Evolutionary conservation across 305 asterid species (phyloP), one percentile per base, ranked within the genome.

Genomic region (Petunia hybrid): DNA sequence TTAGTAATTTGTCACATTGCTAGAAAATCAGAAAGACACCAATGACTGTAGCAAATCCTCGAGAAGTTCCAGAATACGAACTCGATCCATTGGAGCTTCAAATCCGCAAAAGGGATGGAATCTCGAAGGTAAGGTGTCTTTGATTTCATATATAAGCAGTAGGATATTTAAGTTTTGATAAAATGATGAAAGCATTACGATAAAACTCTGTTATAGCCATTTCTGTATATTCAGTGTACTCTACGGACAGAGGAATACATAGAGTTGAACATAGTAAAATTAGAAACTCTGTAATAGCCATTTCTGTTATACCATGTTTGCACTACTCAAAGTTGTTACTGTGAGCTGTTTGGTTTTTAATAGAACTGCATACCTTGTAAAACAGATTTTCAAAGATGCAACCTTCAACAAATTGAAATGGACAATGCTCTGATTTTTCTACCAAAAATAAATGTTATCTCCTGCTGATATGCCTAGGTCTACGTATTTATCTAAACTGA

Each of bases 1-100:
- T 88, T 83, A 82, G 48, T 88, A 22, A 51, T 84, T 22, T 75
- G 61, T 77, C 82, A 22, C 83, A 40, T 86, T 86, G 90, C 87
- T 88, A 95, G 97, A 97, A 97, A 94, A 88, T 91, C 88, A 97
- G 97, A 87, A 97, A 90, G 90, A 94, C 99, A 2, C 99, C 99
- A 80, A 94, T 97, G 99, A 46, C 95, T 53, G 99, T 94, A 62
- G 88, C 97, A 79, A 93, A 95, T 88, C 99, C 99, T 74, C 94
- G 97, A 76, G 98, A 97, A 85, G 96, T 94, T 86, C 99, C 99
- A 35, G 99, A 97, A 87, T 97, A 97, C 79, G 99, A 97, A 86
- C 95, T 97, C 84, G 95, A 92, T 89, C 99, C 99, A 41, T 73
- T 87, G 84, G 98, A 93, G 85, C 93, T 97, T 87, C 98, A 97